Percentiles rank a stretch among this genome's conserved stretches.
Evolutionary conservation across 2,329 filamentous ascomycete genomes (phyloP).

Genomic region (Colletotrichum scovillei): DNA sequence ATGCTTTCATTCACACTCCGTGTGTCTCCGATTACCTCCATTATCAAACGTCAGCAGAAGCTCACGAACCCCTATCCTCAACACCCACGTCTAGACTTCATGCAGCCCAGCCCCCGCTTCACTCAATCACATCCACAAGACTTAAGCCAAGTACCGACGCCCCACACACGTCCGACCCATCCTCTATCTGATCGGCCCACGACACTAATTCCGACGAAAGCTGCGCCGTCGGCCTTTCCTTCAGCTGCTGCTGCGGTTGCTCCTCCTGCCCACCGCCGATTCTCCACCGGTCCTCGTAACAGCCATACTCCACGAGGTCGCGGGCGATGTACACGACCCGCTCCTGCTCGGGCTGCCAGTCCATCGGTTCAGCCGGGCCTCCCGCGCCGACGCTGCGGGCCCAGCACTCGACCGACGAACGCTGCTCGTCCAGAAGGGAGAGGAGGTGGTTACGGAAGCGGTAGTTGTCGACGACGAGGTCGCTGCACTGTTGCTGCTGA

Average conservation of each 20-base stretch:
- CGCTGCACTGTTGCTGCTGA: background rate
- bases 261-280: background rate
- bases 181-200: background rate
- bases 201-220: background rate
- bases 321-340: slow-evolving; percentile 34
- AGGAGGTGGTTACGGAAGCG: slow-evolving; percentile 22
- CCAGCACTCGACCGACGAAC: slow-evolving; percentile 34
- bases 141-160: background rate
- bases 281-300: slow-evolving; percentile 30
- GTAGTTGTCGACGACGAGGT: slow-evolving; percentile 7
- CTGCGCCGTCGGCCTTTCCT: background rate
- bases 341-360: slow-evolving; percentile 41
- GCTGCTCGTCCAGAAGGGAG: slow-evolving; percentile 29
- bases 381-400: slow-evolving; percentile 35
- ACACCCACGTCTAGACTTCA: background rate
- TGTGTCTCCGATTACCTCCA: background rate
- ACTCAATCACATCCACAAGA: slow-evolving; percentile 9
- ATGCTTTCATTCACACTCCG: background rate
- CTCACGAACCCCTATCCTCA: no score
- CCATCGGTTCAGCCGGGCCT: slow-evolving; percentile 40
- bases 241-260: background rate
- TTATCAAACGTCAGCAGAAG: no score
- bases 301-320: slow-evolving; percentile 26
- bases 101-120: background rate
- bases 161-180: slow-evolving; percentile 13